Conservation (phyloP, 2,329 filamentous ascomycete species). For the Aureobasidium musti region DNA sequence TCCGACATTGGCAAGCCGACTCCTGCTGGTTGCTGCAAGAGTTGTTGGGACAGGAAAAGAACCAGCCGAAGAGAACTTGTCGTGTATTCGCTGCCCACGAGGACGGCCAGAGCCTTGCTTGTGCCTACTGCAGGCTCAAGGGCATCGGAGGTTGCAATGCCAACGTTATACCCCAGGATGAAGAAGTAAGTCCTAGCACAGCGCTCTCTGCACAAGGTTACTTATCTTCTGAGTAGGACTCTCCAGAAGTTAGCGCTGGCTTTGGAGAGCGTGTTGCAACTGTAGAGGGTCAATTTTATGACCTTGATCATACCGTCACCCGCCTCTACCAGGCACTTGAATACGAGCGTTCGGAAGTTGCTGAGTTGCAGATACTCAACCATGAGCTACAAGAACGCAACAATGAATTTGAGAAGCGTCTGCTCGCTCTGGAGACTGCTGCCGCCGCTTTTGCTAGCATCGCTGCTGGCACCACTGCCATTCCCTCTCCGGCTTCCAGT, state of each 20-base stretch:
- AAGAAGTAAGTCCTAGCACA: no score
- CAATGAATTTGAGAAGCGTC: neutral
- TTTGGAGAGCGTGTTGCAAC: neutral
- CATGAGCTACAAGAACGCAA: neutral
- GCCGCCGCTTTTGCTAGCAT: neutral
- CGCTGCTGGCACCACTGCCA: neutral
- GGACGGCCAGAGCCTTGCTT: neutral
- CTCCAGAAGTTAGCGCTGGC: neutral
- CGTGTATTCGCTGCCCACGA: neutral
- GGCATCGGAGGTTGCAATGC: neutral
- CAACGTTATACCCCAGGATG: neutral
- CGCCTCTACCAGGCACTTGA: neutral
- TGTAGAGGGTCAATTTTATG: neutral
- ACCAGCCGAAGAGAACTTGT: neutral
- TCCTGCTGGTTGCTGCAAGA: neutral
- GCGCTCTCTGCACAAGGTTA: no score
- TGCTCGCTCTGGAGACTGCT: neutral
- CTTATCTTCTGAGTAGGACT: neutral
- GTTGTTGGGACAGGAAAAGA: neutral
- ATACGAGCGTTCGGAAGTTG: neutral
- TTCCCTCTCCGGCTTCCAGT: neutral
- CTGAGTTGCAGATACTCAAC: neutral
- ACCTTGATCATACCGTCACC: neutral
- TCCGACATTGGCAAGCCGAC: neutral
- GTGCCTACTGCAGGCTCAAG: neutral